Evolutionary conservation across 2,329 filamentous ascomycete genomes (phyloP).

Genomic region (Albifimbria verrucaria): DNA sequence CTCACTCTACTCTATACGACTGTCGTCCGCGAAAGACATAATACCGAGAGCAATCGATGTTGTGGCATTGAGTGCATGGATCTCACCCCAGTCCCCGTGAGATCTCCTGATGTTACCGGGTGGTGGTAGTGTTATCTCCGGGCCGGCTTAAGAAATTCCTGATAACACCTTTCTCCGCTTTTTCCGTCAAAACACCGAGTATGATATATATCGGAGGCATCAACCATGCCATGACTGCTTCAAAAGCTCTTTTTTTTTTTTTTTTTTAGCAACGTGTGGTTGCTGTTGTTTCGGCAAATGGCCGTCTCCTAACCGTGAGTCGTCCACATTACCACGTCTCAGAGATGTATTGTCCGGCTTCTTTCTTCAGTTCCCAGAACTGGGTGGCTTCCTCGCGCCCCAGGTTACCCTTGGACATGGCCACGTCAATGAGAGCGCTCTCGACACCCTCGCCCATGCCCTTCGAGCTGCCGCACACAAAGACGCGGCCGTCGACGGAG

Average conservation of each 20-base stretch:
- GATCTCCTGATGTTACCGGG: not conserved
- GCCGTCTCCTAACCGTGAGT: not conserved
- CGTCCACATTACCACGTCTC: slow-evolving; percentile 58
- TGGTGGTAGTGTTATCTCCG: not conserved
- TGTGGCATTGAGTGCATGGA: no score
- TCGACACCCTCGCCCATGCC: slow-evolving; percentile 99
- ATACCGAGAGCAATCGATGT: no score
- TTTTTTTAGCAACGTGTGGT: no score
- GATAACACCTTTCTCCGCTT: no score
- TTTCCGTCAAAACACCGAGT: no score
- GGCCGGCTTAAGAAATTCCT: not conserved
- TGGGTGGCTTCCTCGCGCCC: slow-evolving; percentile 75
- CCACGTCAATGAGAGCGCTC: slow-evolving; percentile 79
- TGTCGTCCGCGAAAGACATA: no score
- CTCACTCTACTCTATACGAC: no score
- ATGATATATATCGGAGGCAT: no score
- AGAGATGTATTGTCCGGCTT: slow-evolving; percentile 92
- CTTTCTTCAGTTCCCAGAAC: slow-evolving; percentile 91
- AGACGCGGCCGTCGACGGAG: slow-evolving; percentile 89
- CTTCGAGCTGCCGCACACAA: slow-evolving; percentile 92
- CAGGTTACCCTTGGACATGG: slow-evolving; percentile 88
- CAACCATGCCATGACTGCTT: no score
- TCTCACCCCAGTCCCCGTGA: no score
- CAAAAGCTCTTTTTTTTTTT: no score
- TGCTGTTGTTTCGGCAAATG: no score